Evolutionary conservation across 306 rosid genomes (phyloP).

Genomic region (Biancaea sappan): DNA sequence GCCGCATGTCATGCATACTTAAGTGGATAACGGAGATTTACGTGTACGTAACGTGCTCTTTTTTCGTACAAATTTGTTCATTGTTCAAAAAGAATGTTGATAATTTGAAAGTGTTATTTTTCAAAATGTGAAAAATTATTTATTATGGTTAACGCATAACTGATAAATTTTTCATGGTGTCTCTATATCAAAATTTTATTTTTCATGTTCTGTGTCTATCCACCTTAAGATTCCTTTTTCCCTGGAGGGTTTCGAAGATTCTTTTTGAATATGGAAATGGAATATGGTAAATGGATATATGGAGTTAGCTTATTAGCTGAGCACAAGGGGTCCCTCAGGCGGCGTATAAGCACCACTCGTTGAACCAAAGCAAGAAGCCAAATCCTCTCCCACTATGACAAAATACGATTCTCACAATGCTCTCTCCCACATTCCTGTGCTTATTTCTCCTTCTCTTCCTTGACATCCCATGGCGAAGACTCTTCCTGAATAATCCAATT

Average conservation of each 20-base stretch:
- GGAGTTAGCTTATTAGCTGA: slow-evolving; percentile 17
- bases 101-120: too few species aligned
- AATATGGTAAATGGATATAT: slow-evolving; percentile 18
- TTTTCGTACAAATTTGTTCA: too few species aligned
- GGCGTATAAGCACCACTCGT: slow-evolving; percentile 59
- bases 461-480: slow-evolving; percentile 58
- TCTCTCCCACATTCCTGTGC: slow-evolving; percentile 34
- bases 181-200: too few species aligned
- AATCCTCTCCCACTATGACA: slow-evolving; percentile 44
- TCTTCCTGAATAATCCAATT: slow-evolving; percentile 54
- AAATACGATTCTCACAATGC: slow-evolving; percentile 51
- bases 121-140: too few species aligned
- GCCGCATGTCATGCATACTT: too few species aligned
- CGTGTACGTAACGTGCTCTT: background rate
- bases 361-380: slow-evolving; percentile 47
- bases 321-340: background rate
- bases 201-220: too few species aligned
- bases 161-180: too few species aligned
- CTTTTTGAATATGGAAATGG: too few species aligned
- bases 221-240: slow-evolving; percentile 17
- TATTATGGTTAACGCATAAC: too few species aligned
- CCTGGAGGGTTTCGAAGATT: background rate
- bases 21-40: too few species aligned
- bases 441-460: slow-evolving; percentile 28
- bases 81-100: too few species aligned